These are phyloP conservation scores for Magnolia kwangsiensis DNA, from an alignment of 164 flowering plant species.

Conservation along the genomic window DNA sequence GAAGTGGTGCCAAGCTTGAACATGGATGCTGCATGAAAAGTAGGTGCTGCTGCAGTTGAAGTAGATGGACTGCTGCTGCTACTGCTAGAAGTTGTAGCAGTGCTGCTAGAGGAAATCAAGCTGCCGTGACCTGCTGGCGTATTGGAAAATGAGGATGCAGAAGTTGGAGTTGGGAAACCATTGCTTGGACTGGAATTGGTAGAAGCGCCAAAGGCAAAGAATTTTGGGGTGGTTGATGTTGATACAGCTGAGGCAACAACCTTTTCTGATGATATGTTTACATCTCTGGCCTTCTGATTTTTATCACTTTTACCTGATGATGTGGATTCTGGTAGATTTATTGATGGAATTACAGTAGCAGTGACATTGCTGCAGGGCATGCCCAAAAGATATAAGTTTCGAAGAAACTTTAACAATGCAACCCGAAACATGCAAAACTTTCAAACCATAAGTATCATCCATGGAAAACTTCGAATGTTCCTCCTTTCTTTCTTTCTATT, in stretches of 20 bases:
- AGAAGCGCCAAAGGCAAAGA: slow-evolving; percentile 31
- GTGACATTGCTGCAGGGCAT: slow-evolving; percentile 31
- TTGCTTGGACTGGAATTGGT: slow-evolving; percentile 29
- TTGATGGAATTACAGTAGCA: slow-evolving; percentile 12
- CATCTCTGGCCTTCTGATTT: slow-evolving; percentile 15
- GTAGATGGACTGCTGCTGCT: slow-evolving; percentile 15
- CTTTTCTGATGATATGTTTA: slow-evolving; percentile 21
- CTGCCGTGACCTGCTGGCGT: slow-evolving; percentile 8
- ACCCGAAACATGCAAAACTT: no score
- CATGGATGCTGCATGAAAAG: slow-evolving; percentile 21
- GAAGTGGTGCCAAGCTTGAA: slow-evolving; percentile 36
- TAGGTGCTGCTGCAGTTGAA: slow-evolving; percentile 25
- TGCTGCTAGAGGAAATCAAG: slow-evolving; percentile 13
- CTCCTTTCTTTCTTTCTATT: no score
- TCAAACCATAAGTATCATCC: no score
- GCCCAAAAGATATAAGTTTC: background rate
- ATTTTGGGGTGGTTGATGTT: slow-evolving; percentile 23
- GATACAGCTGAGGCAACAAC: slow-evolving; percentile 15
- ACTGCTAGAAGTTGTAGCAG: slow-evolving; percentile 7
- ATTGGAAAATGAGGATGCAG: slow-evolving; percentile 18
- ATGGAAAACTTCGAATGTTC: no score
- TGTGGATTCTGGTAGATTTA: slow-evolving; percentile 16
- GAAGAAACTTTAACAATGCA: background rate
- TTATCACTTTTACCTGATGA: slow-evolving; percentile 31
- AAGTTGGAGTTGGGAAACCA: slow-evolving; percentile 38